These are phyloP conservation scores for Lactifluus echinatus DNA, from an alignment of 768 basidiomycete species.

Conservation along the genomic window DNA sequence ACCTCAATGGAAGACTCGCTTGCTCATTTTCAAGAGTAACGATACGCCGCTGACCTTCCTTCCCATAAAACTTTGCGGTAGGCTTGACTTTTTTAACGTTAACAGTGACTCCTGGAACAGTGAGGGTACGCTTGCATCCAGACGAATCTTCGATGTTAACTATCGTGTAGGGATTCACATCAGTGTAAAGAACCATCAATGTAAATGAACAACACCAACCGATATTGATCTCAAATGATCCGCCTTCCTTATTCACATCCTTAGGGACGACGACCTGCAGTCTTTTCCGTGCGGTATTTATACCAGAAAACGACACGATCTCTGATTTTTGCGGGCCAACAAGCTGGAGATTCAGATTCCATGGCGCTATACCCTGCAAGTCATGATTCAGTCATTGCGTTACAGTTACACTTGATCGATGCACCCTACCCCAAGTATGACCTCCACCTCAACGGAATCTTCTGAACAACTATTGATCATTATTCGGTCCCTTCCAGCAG, in stretches of 20 bases:
- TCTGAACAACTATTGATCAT: constrained; percentile 75
- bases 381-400: background rate
- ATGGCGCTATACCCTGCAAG: constrained; percentile 76
- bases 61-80: constrained; percentile 79
- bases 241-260: constrained; percentile 56
- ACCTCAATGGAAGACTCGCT: constrained; percentile 66
- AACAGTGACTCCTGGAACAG: constrained; percentile 70
- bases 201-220: constrained; percentile 34
- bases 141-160: constrained; percentile 84
- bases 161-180: constrained; percentile 26
- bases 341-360: constrained; percentile 77
- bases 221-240: constrained; percentile 71
- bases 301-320: constrained; percentile 43
- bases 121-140: constrained; percentile 71
- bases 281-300: constrained; percentile 45
- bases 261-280: constrained; percentile 62
- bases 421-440: constrained; percentile 66
- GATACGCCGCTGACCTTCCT: constrained; percentile 43
- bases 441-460: constrained; percentile 60
- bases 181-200: background rate
- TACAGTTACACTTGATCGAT: background rate
- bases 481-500: constrained; percentile 40
- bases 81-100: constrained; percentile 88
- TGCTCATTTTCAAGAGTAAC: constrained; percentile 67
- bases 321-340: constrained; percentile 66